Evolutionary conservation across 1,284 basidiomycete genomes (phyloP), one percentile per base, ranked within the genome.

Genomic region (Pholiota adiposa): DNA sequence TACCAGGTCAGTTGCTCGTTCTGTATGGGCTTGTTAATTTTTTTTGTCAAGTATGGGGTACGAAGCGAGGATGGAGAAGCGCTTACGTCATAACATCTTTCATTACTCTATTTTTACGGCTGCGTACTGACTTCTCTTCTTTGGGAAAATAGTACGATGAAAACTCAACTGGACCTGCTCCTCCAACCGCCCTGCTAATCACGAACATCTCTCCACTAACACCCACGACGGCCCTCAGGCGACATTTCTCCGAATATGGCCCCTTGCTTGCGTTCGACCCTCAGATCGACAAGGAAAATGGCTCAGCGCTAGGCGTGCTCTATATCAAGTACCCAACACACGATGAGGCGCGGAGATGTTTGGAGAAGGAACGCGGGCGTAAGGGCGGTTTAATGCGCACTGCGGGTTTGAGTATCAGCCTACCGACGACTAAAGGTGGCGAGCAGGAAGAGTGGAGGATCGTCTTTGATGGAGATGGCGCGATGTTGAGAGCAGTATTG

Each of bases 281-380:
- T 36, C 93, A 96, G 70, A 85, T 92, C 62, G 92, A 97, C 75
- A 83, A 85, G 50, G 82, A 83, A 54, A 94, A 88, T 19, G 95
- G 95, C 12, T 89, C 87, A 62, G 86, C 90, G 14, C 82, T 98
- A 3, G 96, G 96, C 5, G 87, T 98, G 41, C 87, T 93, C 54
- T 88, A 86, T 70, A 83, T 98, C 67, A 87, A 84, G 63, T 98
- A 84, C 71, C 73, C 70, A 7, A 75, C 78, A 0, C 82, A 85
- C 60, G 85, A 86, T 18, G 86, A 89, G 58, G 89, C 88, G 56
- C 82, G 74, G 72, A 79, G 74, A 65, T 93, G 87, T 72, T 82
- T 82, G 57, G 83, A 83, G 66, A 79, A 79, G 65, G 84, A 89
- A 66, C 76, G 89, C 61, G 86, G 86, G 33, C 81, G 81, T 69